Percentiles rank a stretch among this genome's conserved stretches.
Conservation (phyloP, 2,329 filamentous ascomycete genomes). For the Alternaria novae-zelandiae region DNA sequence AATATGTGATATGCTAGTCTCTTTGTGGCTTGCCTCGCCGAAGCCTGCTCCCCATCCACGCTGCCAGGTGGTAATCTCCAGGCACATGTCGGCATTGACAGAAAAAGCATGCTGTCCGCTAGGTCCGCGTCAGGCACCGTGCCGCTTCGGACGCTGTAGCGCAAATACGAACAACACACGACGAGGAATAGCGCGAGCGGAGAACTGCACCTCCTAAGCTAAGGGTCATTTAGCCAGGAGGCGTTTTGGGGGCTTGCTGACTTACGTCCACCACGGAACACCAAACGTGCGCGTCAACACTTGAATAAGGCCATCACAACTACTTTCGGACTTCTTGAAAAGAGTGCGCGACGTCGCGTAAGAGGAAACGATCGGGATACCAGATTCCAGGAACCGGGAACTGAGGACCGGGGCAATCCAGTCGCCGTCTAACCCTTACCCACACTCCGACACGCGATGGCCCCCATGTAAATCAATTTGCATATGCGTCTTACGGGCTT, state of each 20-base stretch:
- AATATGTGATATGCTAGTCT: neutral
- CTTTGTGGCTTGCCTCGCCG: conserved; percentile 5
- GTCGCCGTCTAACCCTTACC: neutral
- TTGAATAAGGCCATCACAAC: neutral
- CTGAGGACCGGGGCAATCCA: neutral
- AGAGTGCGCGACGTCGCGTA: neutral
- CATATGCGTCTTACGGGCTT: neutral
- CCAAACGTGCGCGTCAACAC: neutral
- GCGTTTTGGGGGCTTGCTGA: neutral
- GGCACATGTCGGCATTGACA: neutral
- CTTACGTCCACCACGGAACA: neutral
- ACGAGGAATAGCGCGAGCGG: neutral
- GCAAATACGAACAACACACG: neutral
- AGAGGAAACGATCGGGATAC: neutral
- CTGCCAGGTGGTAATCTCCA: neutral
- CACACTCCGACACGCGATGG: neutral
- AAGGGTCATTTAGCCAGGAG: neutral
- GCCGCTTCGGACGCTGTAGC: neutral
- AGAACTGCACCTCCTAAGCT: neutral
- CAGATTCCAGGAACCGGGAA: neutral
- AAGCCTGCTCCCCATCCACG: neutral
- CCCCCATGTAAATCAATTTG: conserved; percentile 1
- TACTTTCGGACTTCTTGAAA: neutral
- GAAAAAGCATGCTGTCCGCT: neutral
- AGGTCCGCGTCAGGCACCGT: neutral